Percentiles rank a stretch among this genome's conserved stretches.
Evolutionary conservation across 768 basidiomycete genomes (phyloP).

Genomic region (Lactifluus volemus): DNA sequence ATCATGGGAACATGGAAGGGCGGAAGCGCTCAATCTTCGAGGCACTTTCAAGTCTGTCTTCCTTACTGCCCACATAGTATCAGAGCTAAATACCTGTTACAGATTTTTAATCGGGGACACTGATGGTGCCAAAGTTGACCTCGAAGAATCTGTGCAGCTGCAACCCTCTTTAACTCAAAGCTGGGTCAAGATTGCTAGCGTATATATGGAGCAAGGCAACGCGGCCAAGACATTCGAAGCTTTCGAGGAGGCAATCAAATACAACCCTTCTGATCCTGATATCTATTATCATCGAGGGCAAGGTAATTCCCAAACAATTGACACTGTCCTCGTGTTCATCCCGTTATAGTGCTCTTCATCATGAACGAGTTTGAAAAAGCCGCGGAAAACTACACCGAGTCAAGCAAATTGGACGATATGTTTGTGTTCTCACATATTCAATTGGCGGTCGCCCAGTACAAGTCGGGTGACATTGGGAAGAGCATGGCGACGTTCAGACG

Average conservation of each 20-base stretch:
- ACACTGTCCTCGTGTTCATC: background rate
- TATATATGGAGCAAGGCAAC: constrained; percentile 93
- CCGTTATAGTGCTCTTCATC: constrained; percentile 74
- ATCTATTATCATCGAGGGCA: constrained; percentile 99
- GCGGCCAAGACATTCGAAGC: constrained; percentile 76
- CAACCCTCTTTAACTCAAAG: constrained; percentile 70
- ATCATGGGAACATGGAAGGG: constrained; percentile 62
- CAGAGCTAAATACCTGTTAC: background rate
- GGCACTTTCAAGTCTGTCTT: constrained; percentile 86
- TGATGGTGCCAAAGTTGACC: constrained; percentile 70
- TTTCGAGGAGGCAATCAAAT: constrained; percentile 81
- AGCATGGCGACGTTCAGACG: constrained; percentile 88
- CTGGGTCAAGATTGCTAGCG: constrained; percentile 93
- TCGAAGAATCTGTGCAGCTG: constrained; percentile 66
- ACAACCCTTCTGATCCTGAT: constrained; percentile 82
- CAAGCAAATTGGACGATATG: constrained; percentile 71
- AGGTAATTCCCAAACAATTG: constrained; percentile 36
- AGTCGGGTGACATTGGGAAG: constrained; percentile 63
- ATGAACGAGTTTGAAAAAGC: constrained; percentile 84
- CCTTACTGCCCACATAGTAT: background rate
- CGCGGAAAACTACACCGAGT: constrained; percentile 85
- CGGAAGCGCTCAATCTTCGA: constrained; percentile 85
- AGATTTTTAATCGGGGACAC: constrained; percentile 89
- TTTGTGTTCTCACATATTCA: constrained; percentile 99
- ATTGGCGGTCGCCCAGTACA: constrained; percentile 95